A percentile compares a stretch with the other conserved stretches of the same genome.
phyloP scores from a whole-genome alignment of 768 basidiomycete species.

The Collybiopsis confluens region DNA sequence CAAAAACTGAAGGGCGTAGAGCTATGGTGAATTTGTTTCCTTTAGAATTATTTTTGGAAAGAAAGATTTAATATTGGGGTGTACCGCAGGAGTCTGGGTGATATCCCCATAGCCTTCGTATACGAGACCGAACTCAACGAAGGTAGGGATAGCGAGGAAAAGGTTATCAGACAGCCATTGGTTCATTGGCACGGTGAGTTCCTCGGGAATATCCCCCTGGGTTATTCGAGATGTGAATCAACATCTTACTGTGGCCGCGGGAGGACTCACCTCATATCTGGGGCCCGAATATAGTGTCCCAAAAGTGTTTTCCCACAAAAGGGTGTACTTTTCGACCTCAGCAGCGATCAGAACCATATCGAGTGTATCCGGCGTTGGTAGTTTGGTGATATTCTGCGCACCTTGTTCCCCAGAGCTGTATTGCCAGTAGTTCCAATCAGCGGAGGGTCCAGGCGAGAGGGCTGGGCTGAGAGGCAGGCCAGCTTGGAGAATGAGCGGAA shows the following conservation, averaged over 20 bases:
- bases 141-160: background rate
- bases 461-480: background rate
- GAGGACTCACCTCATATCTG: background rate
- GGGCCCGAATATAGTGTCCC: background rate
- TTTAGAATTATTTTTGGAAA: background rate
- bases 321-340: background rate
- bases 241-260: background rate
- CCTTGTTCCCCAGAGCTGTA: background rate
- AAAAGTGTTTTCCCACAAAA: background rate
- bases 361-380: background rate
- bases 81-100: slow-evolving; percentile 4
- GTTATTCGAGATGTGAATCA: no score
- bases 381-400: background rate
- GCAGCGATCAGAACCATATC: background rate
- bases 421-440: slow-evolving; percentile 3
- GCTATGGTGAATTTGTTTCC: background rate
- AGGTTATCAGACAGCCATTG: background rate
- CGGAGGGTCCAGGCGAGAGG: background rate
- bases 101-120: slow-evolving; percentile 3
- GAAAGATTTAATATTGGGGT: background rate
- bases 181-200: background rate
- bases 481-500: slow-evolving; percentile 4
- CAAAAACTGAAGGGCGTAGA: slow-evolving; percentile 7
- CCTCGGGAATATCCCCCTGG: background rate
- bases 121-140: slow-evolving; percentile 1